These are phyloP conservation scores for Ophiostoma ips DNA, from an alignment of 2,329 filamentous ascomycete genomes.

Conservation along the genomic window DNA sequence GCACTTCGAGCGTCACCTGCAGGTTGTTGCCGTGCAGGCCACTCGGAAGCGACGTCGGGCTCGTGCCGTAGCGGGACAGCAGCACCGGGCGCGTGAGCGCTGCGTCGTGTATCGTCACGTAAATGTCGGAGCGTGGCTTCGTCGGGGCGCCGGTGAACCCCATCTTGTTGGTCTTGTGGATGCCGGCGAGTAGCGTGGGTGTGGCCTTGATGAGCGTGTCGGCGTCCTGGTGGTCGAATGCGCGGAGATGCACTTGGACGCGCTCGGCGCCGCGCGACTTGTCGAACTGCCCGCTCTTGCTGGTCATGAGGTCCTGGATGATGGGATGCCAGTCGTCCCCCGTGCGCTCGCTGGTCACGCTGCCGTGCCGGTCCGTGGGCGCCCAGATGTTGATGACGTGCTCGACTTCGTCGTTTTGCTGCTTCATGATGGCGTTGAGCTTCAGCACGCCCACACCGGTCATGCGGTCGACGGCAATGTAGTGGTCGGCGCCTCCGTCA, in stretches of 20 bases:
- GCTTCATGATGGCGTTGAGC: slow-evolving; percentile 60
- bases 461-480: slow-evolving; percentile 46
- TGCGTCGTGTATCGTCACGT: slow-evolving; percentile 70
- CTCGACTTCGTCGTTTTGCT: slow-evolving; percentile 57
- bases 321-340: slow-evolving; percentile 59
- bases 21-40: slow-evolving; percentile 57
- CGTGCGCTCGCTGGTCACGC: slow-evolving; percentile 38
- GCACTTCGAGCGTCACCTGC: slow-evolving; percentile 80
- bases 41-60: slow-evolving; percentile 54
- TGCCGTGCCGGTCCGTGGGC: slow-evolving; percentile 35
- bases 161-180: slow-evolving; percentile 73
- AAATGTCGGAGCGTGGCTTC: slow-evolving; percentile 84
- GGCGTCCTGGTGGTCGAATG: slow-evolving; percentile 65
- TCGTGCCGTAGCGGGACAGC: slow-evolving; percentile 54
- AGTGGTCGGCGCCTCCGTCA: slow-evolving; percentile 6
- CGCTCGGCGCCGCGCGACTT: slow-evolving; percentile 60
- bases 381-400: slow-evolving; percentile 69
- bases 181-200: slow-evolving; percentile 71
- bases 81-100: slow-evolving; percentile 63
- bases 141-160: slow-evolving; percentile 88
- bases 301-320: slow-evolving; percentile 59
- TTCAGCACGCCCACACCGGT: slow-evolving; percentile 67
- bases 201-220: slow-evolving; percentile 72
- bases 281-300: slow-evolving; percentile 58
- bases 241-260: slow-evolving; percentile 63